A percentile compares a stretch with the other conserved stretches of the same genome.
phyloP scores from a whole-genome alignment of 768 basidiomycete species.

The Steccherinum ochraceum region DNA sequence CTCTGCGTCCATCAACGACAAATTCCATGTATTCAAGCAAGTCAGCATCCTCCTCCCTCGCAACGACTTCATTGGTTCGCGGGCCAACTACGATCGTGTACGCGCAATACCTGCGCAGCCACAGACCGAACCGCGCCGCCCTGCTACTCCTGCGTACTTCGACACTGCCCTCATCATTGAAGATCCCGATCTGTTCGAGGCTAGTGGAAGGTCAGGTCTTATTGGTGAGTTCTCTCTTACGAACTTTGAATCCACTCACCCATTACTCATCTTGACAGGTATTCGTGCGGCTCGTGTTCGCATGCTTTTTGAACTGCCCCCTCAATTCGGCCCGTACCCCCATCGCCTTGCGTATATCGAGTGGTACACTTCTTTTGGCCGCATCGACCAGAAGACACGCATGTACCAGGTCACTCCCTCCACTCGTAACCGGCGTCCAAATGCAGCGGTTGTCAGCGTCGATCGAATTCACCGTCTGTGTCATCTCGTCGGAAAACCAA shows the following conservation, averaged over 20 bases:
- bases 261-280: slow-evolving; percentile 3
- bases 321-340: not conserved
- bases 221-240: not conserved
- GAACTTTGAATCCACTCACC: not conserved
- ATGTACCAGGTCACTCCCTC: slow-evolving; percentile 1
- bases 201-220: not conserved
- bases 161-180: slow-evolving; percentile 9
- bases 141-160: slow-evolving; percentile 2
- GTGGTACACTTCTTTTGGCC: slow-evolving; percentile 4
- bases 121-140: not conserved
- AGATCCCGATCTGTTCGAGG: not conserved
- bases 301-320: slow-evolving; percentile 6
- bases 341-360: slow-evolving; percentile 2
- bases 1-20: too few relatives aligned
- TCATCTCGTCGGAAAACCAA: not conserved
- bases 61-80: not conserved
- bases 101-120: slow-evolving; percentile 6
- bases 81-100: not conserved
- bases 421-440: not conserved
- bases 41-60: slow-evolving; percentile 2
- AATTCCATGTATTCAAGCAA: slow-evolving; percentile 7
- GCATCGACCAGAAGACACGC: not conserved
- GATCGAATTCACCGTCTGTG: slow-evolving; percentile 1
- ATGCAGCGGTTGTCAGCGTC: slow-evolving; percentile 2
- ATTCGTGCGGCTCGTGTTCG: slow-evolving; percentile 8